Conservation (phyloP, 345 rosid genomes). For the Murraya koenigii region DNA sequence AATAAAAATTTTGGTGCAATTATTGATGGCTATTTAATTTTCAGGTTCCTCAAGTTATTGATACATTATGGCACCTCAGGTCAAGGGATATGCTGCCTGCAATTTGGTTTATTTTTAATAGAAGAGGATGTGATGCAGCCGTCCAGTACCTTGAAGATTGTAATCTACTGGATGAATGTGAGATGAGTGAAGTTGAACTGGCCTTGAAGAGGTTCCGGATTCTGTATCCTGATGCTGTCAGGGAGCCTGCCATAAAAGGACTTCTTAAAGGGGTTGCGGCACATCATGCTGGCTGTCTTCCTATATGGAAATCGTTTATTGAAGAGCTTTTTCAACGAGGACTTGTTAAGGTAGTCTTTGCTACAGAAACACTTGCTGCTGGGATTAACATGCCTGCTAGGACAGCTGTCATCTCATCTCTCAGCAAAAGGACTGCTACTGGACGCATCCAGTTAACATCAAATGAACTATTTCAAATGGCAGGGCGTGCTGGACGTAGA, state of each 20-base stretch:
- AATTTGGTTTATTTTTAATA: slow-evolving; percentile 90
- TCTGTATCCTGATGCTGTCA: slow-evolving; percentile 90
- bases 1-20: slow-evolving; percentile 9
- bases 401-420: slow-evolving; percentile 85
- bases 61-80: slow-evolving; percentile 72
- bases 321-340: slow-evolving; percentile 94
- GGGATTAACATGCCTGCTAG: slow-evolving; percentile 99
- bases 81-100: slow-evolving; percentile 87
- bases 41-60: slow-evolving; percentile 85
- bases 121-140: slow-evolving; percentile 96
- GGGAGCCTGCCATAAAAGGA: slow-evolving; percentile 85
- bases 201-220: slow-evolving; percentile 75
- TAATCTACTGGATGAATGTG: slow-evolving; percentile 77
- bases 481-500: slow-evolving; percentile 98
- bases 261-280: slow-evolving; percentile 83
- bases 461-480: slow-evolving; percentile 92
- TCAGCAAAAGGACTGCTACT: slow-evolving; percentile 63
- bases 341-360: slow-evolving; percentile 88
- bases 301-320: slow-evolving; percentile 88
- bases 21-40: slow-evolving; percentile 18
- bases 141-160: slow-evolving; percentile 79
- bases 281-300: slow-evolving; percentile 98
- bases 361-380: slow-evolving; percentile 97
- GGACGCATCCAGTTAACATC: slow-evolving; percentile 77
- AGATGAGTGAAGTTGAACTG: slow-evolving; percentile 80